Evolutionary conservation across 805 yeast genomes (phyloP), one percentile per base, ranked within the genome.

Genomic region (Saccharomyces kudriavzevii): DNA sequence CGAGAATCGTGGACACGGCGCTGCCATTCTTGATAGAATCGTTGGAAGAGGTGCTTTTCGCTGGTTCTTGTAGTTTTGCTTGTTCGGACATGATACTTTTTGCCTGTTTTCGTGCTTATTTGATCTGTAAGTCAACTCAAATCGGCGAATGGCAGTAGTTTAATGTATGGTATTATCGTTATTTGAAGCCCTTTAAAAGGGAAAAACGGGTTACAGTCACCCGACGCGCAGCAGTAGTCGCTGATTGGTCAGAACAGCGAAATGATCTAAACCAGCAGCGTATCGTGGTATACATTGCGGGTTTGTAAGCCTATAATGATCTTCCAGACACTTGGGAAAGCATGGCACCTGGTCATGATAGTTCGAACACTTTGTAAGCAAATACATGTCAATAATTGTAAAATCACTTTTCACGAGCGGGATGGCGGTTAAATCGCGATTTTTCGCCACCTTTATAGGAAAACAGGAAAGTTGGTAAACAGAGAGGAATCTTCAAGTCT

Each of bases 1-100:
- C 82, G 61, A 82, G 73, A 51, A 83, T 74, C 30, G 77, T 66
- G 55, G 74, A 65, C 25, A 31, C n/a, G 40, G 26, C 22, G 46
- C 24, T 31, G 24, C 43, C 11, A 31, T 35, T 25, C 49, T 52
- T 25, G 24, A 40, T 35, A 5, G 43, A 35, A 17, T 35, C 22
- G 8, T 17, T 35, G 43, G 43, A 35, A 11, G 43, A 24, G 10
- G 43, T 35, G 24, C 22, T 17, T 35, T 35, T 35, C 43, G 43
- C 43, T 35, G 43, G 50, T 35, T 45, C 43, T 47, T 25, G 22
- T 49, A 43, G n/a, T 11, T 46, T 24, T 27, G 54, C 40, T 58
- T 59, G 58, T 50, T 63, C 62, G 43, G 67, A 55, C 67, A 63
- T 63, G 26, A n/a, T 51, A 35, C 17, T 9, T 25, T 47, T 20